phyloP scores from a whole-genome alignment of 2,329 filamentous ascomycete genomes.

The Ploettnerulaceae sp. region DNA sequence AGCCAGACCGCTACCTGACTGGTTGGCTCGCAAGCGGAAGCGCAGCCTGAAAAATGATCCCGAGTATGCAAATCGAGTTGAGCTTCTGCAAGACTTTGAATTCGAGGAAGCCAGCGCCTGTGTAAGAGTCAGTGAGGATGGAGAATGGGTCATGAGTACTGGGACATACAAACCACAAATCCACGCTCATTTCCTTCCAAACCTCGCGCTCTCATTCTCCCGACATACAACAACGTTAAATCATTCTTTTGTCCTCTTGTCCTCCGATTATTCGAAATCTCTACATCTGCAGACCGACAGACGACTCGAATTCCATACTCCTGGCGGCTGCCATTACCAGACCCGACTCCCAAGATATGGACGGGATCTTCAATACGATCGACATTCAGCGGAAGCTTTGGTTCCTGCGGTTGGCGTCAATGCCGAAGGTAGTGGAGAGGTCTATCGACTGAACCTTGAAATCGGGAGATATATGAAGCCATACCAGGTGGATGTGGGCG shows the following conservation, averaged over 20 bases:
- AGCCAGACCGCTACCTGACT: constrained; percentile 84
- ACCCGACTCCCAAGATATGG: constrained; percentile 91
- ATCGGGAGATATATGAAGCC: constrained; percentile 90
- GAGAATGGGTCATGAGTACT: constrained; percentile 95
- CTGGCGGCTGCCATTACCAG: constrained; percentile 79
- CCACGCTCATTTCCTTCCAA: constrained; percentile 90
- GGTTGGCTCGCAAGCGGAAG: constrained; percentile 87
- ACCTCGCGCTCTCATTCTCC: constrained; percentile 88
- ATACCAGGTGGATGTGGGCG: constrained; percentile 85
- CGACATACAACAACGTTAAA: constrained; percentile 91
- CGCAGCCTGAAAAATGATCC: constrained; percentile 86
- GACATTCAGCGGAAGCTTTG: constrained; percentile 75
- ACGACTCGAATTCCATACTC: constrained; percentile 87
- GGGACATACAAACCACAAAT: constrained; percentile 77
- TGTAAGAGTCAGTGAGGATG: constrained; percentile 87
- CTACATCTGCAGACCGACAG: constrained; percentile 90
- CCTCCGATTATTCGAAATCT: constrained; percentile 88
- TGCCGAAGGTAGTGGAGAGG: constrained; percentile 79
- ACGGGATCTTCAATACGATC: constrained; percentile 81
- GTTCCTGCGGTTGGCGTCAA: constrained; percentile 86
- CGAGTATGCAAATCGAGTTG: constrained; percentile 89
- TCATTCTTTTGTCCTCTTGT: constrained; percentile 83
- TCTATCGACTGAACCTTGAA: constrained; percentile 89
- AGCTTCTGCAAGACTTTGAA: constrained; percentile 94
- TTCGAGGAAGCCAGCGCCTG: constrained; percentile 94